Conservation (phyloP, 345 rosid species). For the Ricinus communis region DNA sequence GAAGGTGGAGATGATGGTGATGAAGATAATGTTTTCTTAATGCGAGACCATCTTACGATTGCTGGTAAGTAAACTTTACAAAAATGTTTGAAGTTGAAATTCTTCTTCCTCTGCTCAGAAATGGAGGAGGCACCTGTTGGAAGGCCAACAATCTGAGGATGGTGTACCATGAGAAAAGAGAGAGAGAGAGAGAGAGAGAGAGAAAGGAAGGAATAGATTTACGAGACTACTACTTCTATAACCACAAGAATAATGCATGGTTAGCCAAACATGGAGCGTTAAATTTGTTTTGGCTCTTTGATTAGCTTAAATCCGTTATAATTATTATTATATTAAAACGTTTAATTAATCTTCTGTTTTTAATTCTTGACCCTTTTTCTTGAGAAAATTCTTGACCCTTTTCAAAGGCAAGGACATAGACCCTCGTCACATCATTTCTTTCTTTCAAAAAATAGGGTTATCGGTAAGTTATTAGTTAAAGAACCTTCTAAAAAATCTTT, state of each 20-base stretch:
- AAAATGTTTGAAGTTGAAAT: constrained; percentile 8
- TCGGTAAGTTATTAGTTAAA: too few relatives aligned
- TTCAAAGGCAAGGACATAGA: too few relatives aligned
- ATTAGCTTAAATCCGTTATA: constrained; percentile 25
- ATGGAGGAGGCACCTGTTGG: constrained; percentile 20
- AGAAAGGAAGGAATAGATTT: background rate
- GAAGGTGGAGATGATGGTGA: background rate
- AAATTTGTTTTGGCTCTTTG: constrained; percentile 22
- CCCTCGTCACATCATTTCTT: too few relatives aligned
- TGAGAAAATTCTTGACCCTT: too few relatives aligned
- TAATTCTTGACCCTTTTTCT: too few relatives aligned
- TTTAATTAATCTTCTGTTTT: too few relatives aligned
- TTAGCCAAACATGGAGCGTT: constrained; percentile 11
- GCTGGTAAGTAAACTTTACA: constrained; percentile 10
- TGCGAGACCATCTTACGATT: constrained; percentile 10
- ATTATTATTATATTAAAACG: too few relatives aligned
- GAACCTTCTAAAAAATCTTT: too few relatives aligned
- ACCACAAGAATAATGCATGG: constrained; percentile 21
- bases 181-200: constrained; percentile 17
- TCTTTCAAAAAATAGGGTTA: too few relatives aligned
- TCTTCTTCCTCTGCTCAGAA: constrained; percentile 5
- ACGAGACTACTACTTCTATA: background rate
- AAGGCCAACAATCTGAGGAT: constrained; percentile 12
- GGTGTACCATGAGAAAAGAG: constrained; percentile 27
- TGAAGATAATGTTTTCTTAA: background rate